Evolutionary conservation across 73 alveolate species (phyloP).

Genomic region (Paramecium biaurelia): DNA sequence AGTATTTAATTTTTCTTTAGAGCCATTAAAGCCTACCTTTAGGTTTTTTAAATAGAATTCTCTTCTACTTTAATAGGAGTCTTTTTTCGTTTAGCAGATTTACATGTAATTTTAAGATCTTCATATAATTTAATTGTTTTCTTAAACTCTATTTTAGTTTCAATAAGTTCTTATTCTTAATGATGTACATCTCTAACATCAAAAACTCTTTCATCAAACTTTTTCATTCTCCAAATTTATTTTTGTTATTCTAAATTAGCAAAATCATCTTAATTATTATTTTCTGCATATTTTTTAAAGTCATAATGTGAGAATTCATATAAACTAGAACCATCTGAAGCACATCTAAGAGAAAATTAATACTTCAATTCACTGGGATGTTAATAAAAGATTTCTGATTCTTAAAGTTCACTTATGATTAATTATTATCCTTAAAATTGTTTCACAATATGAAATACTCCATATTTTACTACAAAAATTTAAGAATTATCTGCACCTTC

Average conservation of each 20-base stretch:
- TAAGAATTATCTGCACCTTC: conserved; percentile 42
- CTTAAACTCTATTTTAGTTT: neutral
- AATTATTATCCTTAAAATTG: neutral
- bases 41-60: neutral
- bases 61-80: neutral
- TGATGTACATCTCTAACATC: neutral
- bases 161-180: neutral
- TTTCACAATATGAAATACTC: conserved; percentile 34
- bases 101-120: conserved; percentile 13
- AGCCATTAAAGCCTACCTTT: neutral
- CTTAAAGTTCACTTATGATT: neutral
- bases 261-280: neutral
- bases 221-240: neutral
- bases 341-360: neutral
- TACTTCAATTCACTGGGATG: neutral
- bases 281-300: neutral
- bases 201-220: neutral
- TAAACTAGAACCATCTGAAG: conserved; percentile 5
- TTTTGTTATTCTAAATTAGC: neutral
- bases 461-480: conserved; percentile 9
- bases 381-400: neutral
- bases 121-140: conserved; percentile 12
- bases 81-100: neutral
- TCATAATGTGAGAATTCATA: conserved; percentile 32
- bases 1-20: neutral